Percentiles rank a stretch among this genome's conserved stretches.
These are phyloP conservation scores for Cyberlindnera amylophila DNA, from an alignment of 805 yeast genomes.

Conservation along the genomic window DNA sequence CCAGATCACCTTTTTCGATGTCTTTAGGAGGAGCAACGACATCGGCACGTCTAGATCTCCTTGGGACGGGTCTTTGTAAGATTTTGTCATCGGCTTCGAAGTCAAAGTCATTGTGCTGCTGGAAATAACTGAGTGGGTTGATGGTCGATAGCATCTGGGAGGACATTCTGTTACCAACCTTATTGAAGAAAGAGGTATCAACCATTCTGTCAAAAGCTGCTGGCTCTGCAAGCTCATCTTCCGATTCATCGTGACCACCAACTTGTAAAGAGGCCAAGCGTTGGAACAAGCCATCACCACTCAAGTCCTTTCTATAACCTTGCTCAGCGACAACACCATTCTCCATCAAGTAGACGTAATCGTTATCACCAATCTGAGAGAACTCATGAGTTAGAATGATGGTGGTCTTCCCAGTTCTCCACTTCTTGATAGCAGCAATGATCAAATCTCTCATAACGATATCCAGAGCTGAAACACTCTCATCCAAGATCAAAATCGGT, in stretches of 20 bases:
- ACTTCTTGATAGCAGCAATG: slow-evolving; percentile 45
- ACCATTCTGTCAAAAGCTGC: background rate
- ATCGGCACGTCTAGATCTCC: slow-evolving; percentile 7
- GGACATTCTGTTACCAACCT: slow-evolving; percentile 13
- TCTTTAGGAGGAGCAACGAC: background rate
- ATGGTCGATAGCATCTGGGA: slow-evolving; percentile 19
- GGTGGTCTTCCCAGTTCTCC: slow-evolving; percentile 72
- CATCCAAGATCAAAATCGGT: slow-evolving; percentile 80
- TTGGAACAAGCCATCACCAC: slow-evolving; percentile 19
- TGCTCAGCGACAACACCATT: slow-evolving; percentile 50
- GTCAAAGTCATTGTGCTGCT: slow-evolving; percentile 5
- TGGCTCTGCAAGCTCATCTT: background rate
- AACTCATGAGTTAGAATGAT: slow-evolving; percentile 79
- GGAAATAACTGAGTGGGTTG: slow-evolving; percentile 20
- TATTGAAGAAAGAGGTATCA: slow-evolving; percentile 4
- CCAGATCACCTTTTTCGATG: background rate
- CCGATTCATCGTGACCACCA: slow-evolving; percentile 2
- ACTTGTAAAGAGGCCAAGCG: slow-evolving; percentile 20
- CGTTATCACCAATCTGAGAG: slow-evolving; percentile 50
- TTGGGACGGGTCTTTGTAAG: background rate
- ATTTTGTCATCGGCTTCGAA: slow-evolving; percentile 5
- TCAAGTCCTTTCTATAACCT: slow-evolving; percentile 38
- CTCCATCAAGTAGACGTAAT: slow-evolving; percentile 55
- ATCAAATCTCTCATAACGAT: slow-evolving; percentile 40
- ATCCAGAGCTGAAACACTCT: slow-evolving; percentile 82